phyloP scores from a whole-genome alignment of 176 grass and related monocot species.

The Poa pratensis region DNA sequence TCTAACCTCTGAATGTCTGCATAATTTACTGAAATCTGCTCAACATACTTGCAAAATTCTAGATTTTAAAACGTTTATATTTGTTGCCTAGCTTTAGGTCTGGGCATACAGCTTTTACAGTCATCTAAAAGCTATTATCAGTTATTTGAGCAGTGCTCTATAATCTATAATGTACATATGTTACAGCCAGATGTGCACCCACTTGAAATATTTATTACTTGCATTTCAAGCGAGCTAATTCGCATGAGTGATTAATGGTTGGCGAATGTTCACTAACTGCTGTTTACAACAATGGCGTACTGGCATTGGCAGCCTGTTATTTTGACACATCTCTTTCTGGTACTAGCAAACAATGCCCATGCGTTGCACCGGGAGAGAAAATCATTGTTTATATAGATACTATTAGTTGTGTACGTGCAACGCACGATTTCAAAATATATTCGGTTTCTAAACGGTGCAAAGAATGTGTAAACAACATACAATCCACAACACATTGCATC shows the following conservation, averaged over 20 bases:
- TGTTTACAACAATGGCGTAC: not conserved
- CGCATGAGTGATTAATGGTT: not conserved
- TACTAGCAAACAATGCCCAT: no score
- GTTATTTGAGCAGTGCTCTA: not conserved
- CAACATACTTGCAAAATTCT: not conserved
- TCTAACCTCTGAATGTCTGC: no score
- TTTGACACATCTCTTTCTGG: no score
- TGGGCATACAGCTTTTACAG: not conserved
- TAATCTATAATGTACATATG: conserved; percentile 11
- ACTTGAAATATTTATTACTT: not conserved
- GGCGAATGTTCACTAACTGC: not conserved
- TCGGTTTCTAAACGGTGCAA: no score
- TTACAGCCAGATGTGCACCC: conserved; percentile 12
- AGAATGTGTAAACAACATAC: no score
- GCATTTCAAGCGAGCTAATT: not conserved
- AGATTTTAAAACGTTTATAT: not conserved
- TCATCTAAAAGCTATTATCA: not conserved
- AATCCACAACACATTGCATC: no score
- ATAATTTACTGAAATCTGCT: not conserved
- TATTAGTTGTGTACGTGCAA: no score
- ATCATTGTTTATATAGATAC: no score
- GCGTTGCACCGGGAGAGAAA: no score
- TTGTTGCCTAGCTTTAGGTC: not conserved
- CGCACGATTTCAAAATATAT: no score
- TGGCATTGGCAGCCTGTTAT: no score